Percentiles rank a stretch among this genome's conserved stretches.
Conservation (phyloP, 257 asterid species). For the Solanum rostratum region DNA sequence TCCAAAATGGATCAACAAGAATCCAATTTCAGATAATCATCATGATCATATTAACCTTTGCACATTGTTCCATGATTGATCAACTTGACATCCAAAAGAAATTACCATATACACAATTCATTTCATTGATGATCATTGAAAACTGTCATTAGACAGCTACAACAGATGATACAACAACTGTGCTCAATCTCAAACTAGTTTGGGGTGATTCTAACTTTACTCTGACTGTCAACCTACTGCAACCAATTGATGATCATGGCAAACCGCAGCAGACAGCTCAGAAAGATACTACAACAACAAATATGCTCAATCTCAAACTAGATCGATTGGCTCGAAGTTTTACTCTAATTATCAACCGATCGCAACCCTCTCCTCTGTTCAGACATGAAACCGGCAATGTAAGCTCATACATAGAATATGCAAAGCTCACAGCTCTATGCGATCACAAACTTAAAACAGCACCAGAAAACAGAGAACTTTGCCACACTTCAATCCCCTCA, state of each 20-base stretch:
- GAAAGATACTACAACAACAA: background rate
- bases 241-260: background rate
- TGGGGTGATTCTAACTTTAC: background rate
- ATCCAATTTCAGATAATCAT: background rate
- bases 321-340: background rate
- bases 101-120: background rate
- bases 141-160: background rate
- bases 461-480: slow-evolving; percentile 55
- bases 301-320: background rate
- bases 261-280: background rate
- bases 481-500: slow-evolving; percentile 97
- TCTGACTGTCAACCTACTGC: background rate
- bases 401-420: background rate
- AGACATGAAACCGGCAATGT: background rate
- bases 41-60: background rate
- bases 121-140: background rate
- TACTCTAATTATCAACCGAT: background rate
- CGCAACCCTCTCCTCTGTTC: background rate
- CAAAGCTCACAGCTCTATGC: background rate
- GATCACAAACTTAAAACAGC: slow-evolving; percentile 34
- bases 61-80: background rate
- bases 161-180: background rate
- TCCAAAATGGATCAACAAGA: background rate
- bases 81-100: background rate
- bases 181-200: background rate